Conservation (phyloP, 257 asterid genomes). For the Solanum gandarillasii region DNA sequence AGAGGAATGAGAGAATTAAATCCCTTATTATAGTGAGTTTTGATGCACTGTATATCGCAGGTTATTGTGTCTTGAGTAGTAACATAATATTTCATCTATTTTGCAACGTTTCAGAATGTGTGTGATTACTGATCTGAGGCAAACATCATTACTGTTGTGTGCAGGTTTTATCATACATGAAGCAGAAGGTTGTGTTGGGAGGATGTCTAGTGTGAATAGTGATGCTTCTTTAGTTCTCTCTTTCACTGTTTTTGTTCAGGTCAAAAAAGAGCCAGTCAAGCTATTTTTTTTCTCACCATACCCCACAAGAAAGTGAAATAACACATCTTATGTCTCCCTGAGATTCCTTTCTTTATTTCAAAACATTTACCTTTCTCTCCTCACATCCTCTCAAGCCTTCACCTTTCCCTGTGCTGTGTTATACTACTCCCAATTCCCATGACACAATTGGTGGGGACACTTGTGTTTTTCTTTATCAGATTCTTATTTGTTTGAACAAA, state of each 20-base stretch:
- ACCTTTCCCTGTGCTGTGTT: neutral
- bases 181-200: constrained; percentile 1
- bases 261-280: constrained; percentile 25
- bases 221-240: constrained; percentile 3
- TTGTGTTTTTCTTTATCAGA: constrained; percentile 11
- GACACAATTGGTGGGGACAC: constrained; percentile 10
- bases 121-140: neutral
- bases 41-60: neutral
- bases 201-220: constrained; percentile 2
- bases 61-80: neutral
- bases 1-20: neutral
- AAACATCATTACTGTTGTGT: neutral
- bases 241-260: constrained; percentile 12
- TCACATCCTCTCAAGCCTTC: neutral
- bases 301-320: constrained; percentile 45
- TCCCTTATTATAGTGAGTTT: neutral
- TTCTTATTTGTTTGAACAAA: neutral
- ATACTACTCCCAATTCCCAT: constrained; percentile 3
- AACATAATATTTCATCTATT: neutral
- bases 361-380: constrained; percentile 6
- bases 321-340: constrained; percentile 34
- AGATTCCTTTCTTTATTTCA: constrained; percentile 35
- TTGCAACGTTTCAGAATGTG: constrained; percentile 2
- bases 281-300: constrained; percentile 19
- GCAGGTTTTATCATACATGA: constrained; percentile 5